A percentile compares a stretch with the other conserved stretches of the same genome.
Conservation (phyloP, 73 alveolate species). For the Paramecium sonneborni region DNA sequence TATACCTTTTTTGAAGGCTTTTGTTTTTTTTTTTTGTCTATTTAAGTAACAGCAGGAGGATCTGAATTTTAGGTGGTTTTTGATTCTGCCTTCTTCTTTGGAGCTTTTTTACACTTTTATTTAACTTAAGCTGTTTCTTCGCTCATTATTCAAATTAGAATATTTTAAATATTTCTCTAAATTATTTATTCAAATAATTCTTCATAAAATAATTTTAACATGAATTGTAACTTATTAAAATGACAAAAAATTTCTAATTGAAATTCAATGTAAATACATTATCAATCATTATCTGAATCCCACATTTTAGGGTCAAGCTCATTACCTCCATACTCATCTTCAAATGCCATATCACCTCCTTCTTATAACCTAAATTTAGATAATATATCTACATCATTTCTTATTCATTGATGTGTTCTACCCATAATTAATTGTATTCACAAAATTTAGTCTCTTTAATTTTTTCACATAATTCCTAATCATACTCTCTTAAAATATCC, state of each 20-base stretch:
- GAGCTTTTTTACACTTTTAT: not conserved
- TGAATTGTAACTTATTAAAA: not conserved
- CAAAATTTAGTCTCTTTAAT: constrained; percentile 82
- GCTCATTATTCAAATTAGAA: not conserved
- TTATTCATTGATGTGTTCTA: constrained; percentile 75
- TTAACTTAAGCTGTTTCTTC: constrained; percentile 23
- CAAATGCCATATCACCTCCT: constrained; percentile 52
- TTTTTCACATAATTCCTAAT: constrained; percentile 81
- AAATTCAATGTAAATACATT: not conserved
- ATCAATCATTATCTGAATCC: constrained; percentile 67
- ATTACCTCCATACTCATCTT: constrained; percentile 57
- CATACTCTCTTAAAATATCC: constrained; percentile 79
- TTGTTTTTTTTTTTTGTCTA: not conserved
- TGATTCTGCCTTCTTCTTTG: constrained; percentile 11
- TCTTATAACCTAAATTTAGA: not conserved
- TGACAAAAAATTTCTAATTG: not conserved
- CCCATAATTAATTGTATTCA: constrained; percentile 83
- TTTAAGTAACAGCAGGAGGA: not conserved
- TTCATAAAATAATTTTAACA: not conserved
- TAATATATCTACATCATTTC: not conserved
- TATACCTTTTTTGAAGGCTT: constrained; percentile 4
- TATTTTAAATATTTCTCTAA: not conserved
- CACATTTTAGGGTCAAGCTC: constrained; percentile 69
- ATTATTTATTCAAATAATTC: not conserved
- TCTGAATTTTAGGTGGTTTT: constrained; percentile 32